Conservation (phyloP, 208 protist species). For the Leishmania martiniquensis region DNA sequence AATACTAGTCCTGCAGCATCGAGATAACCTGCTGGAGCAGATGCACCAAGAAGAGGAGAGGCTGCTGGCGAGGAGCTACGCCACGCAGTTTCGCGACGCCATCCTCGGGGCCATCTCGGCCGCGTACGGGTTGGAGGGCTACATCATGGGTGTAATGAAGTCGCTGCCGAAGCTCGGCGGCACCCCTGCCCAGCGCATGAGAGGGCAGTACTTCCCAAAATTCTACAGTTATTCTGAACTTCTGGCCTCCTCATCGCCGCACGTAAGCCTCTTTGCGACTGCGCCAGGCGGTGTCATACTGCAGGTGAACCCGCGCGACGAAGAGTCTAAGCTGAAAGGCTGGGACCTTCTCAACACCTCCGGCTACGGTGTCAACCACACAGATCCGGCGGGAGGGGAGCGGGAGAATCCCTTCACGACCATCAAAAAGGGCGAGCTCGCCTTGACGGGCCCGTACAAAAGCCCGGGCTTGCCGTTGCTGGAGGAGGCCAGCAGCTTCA, state of each 20-base stretch:
- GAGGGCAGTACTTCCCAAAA: slow-evolving; percentile 19
- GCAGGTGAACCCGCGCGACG: slow-evolving; percentile 37
- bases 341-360: slow-evolving; percentile 23
- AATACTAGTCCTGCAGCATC: slow-evolving; percentile 36
- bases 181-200: slow-evolving; percentile 32
- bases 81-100: slow-evolving; percentile 34
- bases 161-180: slow-evolving; percentile 40
- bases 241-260: slow-evolving; percentile 16
- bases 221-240: slow-evolving; percentile 25
- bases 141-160: slow-evolving; percentile 51
- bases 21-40: slow-evolving; percentile 16
- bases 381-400: not conserved
- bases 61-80: slow-evolving; percentile 25
- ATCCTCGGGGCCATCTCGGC: slow-evolving; percentile 51
- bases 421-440: slow-evolving; percentile 26
- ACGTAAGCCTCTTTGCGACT: slow-evolving; percentile 30
- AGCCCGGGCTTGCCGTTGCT: slow-evolving; percentile 5
- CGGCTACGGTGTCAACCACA: not conserved
- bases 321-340: slow-evolving; percentile 9
- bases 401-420: slow-evolving; percentile 13
- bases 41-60: slow-evolving; percentile 2
- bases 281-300: slow-evolving; percentile 69
- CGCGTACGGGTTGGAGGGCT: slow-evolving; percentile 45
- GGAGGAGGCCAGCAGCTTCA: not conserved
- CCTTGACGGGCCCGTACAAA: slow-evolving; percentile 40